phyloP scores from a whole-genome alignment of 1,139 yeast genomes.

The Candida sanyaensis region DNA sequence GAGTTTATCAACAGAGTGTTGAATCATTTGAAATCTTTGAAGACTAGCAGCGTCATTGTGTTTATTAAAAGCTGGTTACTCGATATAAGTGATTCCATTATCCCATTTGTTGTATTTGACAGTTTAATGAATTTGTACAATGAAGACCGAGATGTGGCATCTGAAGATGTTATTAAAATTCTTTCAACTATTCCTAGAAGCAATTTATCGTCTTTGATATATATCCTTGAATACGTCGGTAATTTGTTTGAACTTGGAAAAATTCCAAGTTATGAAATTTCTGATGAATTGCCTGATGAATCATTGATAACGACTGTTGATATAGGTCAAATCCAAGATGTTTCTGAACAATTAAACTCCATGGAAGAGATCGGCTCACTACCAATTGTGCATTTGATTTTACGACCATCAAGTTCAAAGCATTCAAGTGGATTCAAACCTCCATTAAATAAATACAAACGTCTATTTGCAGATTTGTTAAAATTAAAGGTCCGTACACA shows the following conservation, averaged over 20 bases:
- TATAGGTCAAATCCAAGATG: slow-evolving; percentile 12
- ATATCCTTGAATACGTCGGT: slow-evolving; percentile 38
- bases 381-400: slow-evolving; percentile 44
- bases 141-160: slow-evolving; percentile 9
- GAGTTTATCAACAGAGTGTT: slow-evolving; percentile 25
- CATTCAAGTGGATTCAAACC: slow-evolving; percentile 45
- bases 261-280: slow-evolving; percentile 30
- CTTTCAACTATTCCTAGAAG: slow-evolving; percentile 43
- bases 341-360: slow-evolving; percentile 27
- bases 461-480: slow-evolving; percentile 32
- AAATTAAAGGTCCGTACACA: slow-evolving; percentile 24
- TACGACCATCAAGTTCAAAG: slow-evolving; percentile 44
- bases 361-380: slow-evolving; percentile 41
- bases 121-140: slow-evolving; percentile 29
- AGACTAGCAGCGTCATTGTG: slow-evolving; percentile 22
- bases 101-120: slow-evolving; percentile 47
- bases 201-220: slow-evolving; percentile 41
- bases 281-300: slow-evolving; percentile 28
- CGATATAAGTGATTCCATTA: slow-evolving; percentile 44
- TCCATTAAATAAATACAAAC: slow-evolving; percentile 30
- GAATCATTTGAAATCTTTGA: slow-evolving; percentile 9
- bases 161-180: slow-evolving; percentile 24
- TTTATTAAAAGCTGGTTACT: slow-evolving; percentile 45
- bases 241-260: slow-evolving; percentile 24
- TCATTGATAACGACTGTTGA: slow-evolving; percentile 14